Conservation (phyloP, 345 rosid species). For the Moricandia moricandioides region DNA sequence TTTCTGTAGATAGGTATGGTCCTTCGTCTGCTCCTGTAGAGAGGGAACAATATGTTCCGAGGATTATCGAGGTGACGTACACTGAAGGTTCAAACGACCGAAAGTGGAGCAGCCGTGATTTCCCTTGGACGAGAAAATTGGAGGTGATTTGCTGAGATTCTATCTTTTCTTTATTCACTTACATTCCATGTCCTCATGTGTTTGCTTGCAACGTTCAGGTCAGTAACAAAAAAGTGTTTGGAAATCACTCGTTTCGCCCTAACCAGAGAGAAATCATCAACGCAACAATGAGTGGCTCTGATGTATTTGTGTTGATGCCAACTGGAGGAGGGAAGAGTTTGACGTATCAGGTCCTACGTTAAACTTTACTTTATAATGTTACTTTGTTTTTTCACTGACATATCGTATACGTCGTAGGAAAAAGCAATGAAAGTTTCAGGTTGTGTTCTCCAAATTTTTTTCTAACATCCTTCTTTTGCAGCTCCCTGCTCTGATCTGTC, state of each 20-base stretch:
- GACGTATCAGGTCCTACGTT: constrained; percentile 75
- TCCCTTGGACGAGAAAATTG: constrained; percentile 77
- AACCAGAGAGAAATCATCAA: constrained; percentile 94
- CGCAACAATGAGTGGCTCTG: constrained; percentile 95
- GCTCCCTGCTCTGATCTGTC: constrained; percentile 91
- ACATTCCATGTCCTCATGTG: constrained; percentile 29
- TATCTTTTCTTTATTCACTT: constrained; percentile 22
- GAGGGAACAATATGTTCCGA: constrained; percentile 72
- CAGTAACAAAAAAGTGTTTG: constrained; percentile 89
- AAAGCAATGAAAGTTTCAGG: constrained; percentile 16
- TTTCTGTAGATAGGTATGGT: constrained; percentile 55
- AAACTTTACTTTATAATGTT: constrained; percentile 9
- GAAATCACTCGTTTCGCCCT: constrained; percentile 96
- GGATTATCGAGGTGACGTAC: constrained; percentile 73
- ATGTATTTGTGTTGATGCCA: constrained; percentile 98
- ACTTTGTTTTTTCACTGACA: constrained; percentile 12
- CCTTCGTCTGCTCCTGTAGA: constrained; percentile 54
- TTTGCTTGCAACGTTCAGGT: constrained; percentile 52
- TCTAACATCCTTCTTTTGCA: constrained; percentile 38
- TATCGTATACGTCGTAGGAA: constrained; percentile 4
- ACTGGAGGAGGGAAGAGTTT: constrained; percentile 99
- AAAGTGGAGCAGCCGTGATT: constrained; percentile 74
- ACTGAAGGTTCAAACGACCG: constrained; percentile 87
- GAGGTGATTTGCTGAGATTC: constrained; percentile 55
- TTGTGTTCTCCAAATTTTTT: constrained; percentile 8